Percentiles rank a stretch among this genome's conserved stretches.
phyloP scores from a whole-genome alignment of 805 yeast genomes.

The Candida golubevii region DNA sequence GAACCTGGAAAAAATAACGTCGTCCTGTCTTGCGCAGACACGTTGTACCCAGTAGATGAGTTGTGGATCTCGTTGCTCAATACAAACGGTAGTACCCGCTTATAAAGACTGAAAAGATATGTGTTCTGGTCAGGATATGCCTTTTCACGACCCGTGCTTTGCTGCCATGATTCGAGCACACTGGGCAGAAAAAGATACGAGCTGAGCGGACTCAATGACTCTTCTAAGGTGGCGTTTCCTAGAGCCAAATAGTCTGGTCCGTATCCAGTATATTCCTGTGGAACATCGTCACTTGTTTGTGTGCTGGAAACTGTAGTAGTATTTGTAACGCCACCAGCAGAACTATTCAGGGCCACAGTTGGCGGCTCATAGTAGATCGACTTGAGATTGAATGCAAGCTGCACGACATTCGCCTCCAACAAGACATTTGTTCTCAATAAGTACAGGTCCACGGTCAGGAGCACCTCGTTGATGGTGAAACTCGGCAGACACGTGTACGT shows the following conservation, averaged over 20 bases:
- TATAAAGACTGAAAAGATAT: slow-evolving; percentile 25
- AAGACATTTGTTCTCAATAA: slow-evolving; percentile 28
- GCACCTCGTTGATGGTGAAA: slow-evolving; percentile 22
- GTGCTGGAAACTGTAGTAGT: not conserved
- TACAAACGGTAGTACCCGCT: slow-evolving; percentile 27
- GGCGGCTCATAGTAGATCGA: slow-evolving; percentile 24
- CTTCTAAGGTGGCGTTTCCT: slow-evolving; percentile 31
- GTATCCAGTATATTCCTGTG: slow-evolving; percentile 2
- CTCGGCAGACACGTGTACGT: slow-evolving; percentile 27
- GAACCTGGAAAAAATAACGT: slow-evolving; percentile 14
- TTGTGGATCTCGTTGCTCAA: slow-evolving; percentile 20
- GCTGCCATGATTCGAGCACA: slow-evolving; percentile 13
- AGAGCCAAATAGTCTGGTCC: slow-evolving; percentile 6
- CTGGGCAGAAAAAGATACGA: slow-evolving; percentile 26
- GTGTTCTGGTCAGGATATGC: slow-evolving; percentile 26
- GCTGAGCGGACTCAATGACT: slow-evolving; percentile 18
- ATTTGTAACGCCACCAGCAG: not conserved
- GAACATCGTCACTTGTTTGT: not conserved
- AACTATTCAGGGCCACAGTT: not conserved
- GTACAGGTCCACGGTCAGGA: slow-evolving; percentile 18
- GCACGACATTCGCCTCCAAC: slow-evolving; percentile 30
- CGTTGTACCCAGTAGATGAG: slow-evolving; percentile 19
- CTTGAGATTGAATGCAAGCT: slow-evolving; percentile 26
- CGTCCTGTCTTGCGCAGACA: slow-evolving; percentile 20
- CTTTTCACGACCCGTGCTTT: not conserved